Base-by-base conservation (phyloP, 1,284 basidiomycete species). In the Cerioporus squamosus region DNA sequence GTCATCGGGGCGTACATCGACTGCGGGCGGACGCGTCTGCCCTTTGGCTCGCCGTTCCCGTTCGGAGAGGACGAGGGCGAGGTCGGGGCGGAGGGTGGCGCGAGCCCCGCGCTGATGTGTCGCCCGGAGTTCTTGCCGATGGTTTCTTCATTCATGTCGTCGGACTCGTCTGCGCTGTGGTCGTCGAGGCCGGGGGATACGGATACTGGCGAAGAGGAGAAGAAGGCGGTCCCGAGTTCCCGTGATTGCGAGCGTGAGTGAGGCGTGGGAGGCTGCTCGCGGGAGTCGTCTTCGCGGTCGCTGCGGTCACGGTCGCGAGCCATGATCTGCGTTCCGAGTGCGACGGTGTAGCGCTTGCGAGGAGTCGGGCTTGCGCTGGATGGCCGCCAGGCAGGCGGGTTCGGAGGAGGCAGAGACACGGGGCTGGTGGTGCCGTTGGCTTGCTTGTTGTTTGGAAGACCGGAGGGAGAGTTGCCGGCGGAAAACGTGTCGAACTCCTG, bases 341-440 rank as follows among this genome's bases (percentile, higher is more conserved):
- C 90, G 44, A 93, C 90, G 0, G 91, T 93, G 68, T 93, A 93
- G 36, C 91, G 79, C 67, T 93, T 93, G 46, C 88, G 75, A 1
- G 90, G 88, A 0, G 89, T 90, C 1, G 90, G 90, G 62, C 87
- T 90, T 29, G 86, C 78, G 57, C 80, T 89, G 1, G 77, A 72
- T 14, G 77, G 77, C 1, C 71, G 68, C 42, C 72, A 54, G 3
- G 70, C 63, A 38, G 72, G 74, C 9, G 72, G 64, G 44, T 67
- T 69, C 5, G 79, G 75, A 5, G 74, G 61, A 1, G 75, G 74
- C 6, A 79, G 72, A 15, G 68, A 55, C 7, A 59, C 59, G 4
- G 73, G 70, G 60, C 73, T 73, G 2, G 58, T 48, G 22, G 65
- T 48, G 2, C 57, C 49, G 3, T 59, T 42, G 6, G 68, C 62